Evolutionary conservation across 2,329 filamentous ascomycete species (phyloP), one percentile per base, ranked within the genome.

Genomic region (Claviceps humidiphila): DNA sequence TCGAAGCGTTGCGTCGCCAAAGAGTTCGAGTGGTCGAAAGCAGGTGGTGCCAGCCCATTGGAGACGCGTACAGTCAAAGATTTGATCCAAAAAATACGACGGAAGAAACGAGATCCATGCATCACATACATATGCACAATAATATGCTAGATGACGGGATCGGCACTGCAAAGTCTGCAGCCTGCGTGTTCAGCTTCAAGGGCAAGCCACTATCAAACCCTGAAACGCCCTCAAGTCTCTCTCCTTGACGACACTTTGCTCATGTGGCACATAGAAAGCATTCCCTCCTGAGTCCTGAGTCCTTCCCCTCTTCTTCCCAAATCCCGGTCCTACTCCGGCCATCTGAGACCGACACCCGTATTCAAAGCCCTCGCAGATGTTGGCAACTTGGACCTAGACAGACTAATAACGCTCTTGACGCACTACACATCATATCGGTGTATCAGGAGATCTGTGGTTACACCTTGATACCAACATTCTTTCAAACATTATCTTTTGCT

Each of bases 251-350:
- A 42, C 8, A 42, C 39, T 30, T 42, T 13, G 30, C 2, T 26
- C 16, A 49, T 42, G 39, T 9, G 47, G 39, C 22, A 20, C 45
- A n/a, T 16, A 46, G n/a, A 53, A 44, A 51, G 30, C 56, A 55
- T 52, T 56, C 55, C 57, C 11, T 16, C 26, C 14, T 24, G 6
- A 17, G 17, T 20, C 4, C n/a, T 26, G 6, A 17, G 17, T 20
- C 4, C 26, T 26, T 30, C n/a, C 7, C 26, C 43, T 45, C 20
- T 24, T 16, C 20, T 44, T 24, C 22, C 54, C 44, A 26, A 8
- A 34, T 11, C 4, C 5, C 62, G 62, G 62, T 61, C 57, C 59
- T 64, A 58, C 61, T 62, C 58, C 62, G 62, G 62, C 55, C 55
- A 50, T 57, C 54, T 59, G 54, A 42, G 51, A 47, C 50, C 55